Evolutionary conservation across 768 basidiomycete genomes (phyloP).

Genomic region (Rhizopogon roseolus): DNA sequence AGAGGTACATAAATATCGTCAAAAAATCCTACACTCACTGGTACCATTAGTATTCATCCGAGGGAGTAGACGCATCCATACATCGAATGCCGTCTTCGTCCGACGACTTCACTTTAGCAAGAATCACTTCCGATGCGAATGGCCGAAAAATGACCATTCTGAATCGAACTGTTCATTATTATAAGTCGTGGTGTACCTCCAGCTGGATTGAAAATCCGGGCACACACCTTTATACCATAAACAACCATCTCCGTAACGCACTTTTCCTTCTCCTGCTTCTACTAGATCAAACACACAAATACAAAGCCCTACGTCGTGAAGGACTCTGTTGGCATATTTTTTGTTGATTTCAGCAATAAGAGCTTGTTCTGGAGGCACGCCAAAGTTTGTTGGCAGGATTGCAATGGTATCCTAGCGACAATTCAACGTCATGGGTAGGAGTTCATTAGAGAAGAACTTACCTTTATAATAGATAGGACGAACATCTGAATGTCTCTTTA

Average conservation of each 20-base stretch:
- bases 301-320: conserved; percentile 90
- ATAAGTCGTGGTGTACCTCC: not conserved
- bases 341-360: conserved; percentile 86
- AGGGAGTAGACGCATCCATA: conserved; percentile 32
- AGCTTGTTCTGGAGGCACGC: conserved; percentile 69
- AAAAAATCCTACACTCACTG: conserved; percentile 89
- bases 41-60: not conserved
- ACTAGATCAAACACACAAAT: conserved; percentile 86
- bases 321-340: conserved; percentile 89
- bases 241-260: conserved; percentile 91
- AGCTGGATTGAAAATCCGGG: not conserved
- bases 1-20: conserved; percentile 88
- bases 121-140: conserved; percentile 83
- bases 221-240: conserved; percentile 87
- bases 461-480: conserved; percentile 42
- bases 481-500: conserved; percentile 27
- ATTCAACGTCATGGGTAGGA: not conserved
- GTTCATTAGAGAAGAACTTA: not conserved
- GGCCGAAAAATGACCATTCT: conserved; percentile 89
- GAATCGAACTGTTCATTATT: conserved; percentile 61
- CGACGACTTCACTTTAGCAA: conserved; percentile 85
- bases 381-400: conserved; percentile 85
- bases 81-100: conserved; percentile 82
- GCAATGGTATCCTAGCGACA: conserved; percentile 77
- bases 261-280: conserved; percentile 85